phyloP scores from a whole-genome alignment of 148 eudicot genomes.

The Polygonum aviculare region DNA sequence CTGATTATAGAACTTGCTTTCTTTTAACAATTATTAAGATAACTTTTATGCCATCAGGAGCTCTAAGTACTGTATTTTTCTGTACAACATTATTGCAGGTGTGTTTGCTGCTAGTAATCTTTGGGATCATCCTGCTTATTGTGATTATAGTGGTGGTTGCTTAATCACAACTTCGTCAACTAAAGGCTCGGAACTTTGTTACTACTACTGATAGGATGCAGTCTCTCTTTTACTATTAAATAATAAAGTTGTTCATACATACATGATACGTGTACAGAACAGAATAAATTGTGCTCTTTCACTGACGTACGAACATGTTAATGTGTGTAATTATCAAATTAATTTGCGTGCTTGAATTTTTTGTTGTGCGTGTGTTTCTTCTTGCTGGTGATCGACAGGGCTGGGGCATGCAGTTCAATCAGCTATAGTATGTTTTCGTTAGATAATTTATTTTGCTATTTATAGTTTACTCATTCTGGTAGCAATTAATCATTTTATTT shows the following conservation, averaged over 20 bases:
- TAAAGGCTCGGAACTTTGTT: not conserved
- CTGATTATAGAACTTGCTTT: not conserved
- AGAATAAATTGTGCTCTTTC: slow-evolving; percentile 3
- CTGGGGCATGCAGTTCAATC: not conserved
- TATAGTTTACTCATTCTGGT: not conserved
- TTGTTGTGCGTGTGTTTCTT: not conserved
- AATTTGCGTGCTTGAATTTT: not conserved
- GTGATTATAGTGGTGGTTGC: slow-evolving; percentile 23
- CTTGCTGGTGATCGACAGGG: not conserved
- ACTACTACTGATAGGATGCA: not conserved
- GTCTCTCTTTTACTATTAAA: not conserved
- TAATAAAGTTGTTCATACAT: not conserved
- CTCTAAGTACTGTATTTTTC: not conserved
- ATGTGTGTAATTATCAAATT: not conserved
- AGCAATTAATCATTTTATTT: not conserved
- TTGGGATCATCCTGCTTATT: slow-evolving; percentile 35
- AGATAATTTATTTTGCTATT: not conserved
- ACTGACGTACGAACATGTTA: not conserved
- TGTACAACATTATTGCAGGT: slow-evolving; percentile 13
- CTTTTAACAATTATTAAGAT: not conserved
- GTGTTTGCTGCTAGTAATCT: slow-evolving; percentile 32
- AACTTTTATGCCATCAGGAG: not conserved
- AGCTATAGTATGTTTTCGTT: not conserved
- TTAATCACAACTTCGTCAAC: not conserved
- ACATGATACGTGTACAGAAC: slow-evolving; percentile 7